Percentiles rank a stretch among this genome's conserved stretches.
Evolutionary conservation across 2,329 filamentous ascomycete species (phyloP).

Genomic region (Phialophora expanda): DNA sequence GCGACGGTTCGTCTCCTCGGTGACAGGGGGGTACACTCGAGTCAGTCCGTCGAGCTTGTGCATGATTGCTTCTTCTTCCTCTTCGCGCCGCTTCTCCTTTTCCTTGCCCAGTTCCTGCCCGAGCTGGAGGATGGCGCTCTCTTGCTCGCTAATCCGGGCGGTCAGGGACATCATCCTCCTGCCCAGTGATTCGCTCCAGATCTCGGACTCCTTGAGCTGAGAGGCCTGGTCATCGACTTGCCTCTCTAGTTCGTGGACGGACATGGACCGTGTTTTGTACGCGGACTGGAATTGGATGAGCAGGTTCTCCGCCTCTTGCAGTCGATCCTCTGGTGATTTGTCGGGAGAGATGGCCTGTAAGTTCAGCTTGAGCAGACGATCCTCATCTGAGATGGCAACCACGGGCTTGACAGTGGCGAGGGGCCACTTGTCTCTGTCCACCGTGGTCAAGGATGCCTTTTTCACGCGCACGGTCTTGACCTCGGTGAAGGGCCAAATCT

Average conservation of each 20-base stretch:
- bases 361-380: conserved; percentile 4
- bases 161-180: conserved; percentile 7
- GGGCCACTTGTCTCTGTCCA: conserved; percentile 7
- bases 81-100: conserved; percentile 7
- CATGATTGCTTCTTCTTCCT: conserved; percentile 6
- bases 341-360: not conserved
- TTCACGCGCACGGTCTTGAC: conserved; percentile 1
- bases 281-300: conserved; percentile 8
- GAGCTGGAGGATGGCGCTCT: conserved; percentile 7
- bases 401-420: conserved; percentile 2
- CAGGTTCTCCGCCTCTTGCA: not conserved
- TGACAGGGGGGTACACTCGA: conserved; percentile 3
- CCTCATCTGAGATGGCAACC: not conserved
- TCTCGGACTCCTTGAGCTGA: conserved; percentile 9
- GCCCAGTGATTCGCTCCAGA: conserved; percentile 7
- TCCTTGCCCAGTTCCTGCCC: conserved; percentile 8
- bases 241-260: not conserved
- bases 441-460: conserved; percentile 5
- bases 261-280: conserved; percentile 1
- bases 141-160: conserved; percentile 9
- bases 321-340: conserved; percentile 2
- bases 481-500: conserved; percentile 10
- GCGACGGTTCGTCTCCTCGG: not conserved
- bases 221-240: conserved; percentile 9
- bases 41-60: conserved; percentile 7